phyloP scores from a whole-genome alignment of 345 rosid species.

The Pistacia integerrima region DNA sequence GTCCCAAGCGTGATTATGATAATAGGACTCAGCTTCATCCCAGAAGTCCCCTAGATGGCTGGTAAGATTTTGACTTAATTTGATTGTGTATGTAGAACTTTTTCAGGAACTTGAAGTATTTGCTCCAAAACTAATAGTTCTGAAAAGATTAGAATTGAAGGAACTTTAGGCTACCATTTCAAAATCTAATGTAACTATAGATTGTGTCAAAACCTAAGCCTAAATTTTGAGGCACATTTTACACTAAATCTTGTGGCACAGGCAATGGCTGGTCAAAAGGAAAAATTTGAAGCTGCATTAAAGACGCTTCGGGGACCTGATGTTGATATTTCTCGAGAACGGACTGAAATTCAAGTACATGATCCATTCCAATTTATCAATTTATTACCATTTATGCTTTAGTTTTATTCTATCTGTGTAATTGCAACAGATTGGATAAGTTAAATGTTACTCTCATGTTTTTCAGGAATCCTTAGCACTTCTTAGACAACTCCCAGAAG shows the following conservation, averaged over 20 bases:
- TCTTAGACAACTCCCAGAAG: slow-evolving; percentile 41
- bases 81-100: not conserved
- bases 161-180: not conserved
- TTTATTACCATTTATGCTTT: not conserved
- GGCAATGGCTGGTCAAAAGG: slow-evolving; percentile 48
- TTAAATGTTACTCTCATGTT: not conserved
- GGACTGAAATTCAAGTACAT: slow-evolving; percentile 42
- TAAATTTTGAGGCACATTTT: not conserved
- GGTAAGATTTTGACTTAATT: slow-evolving; percentile 26
- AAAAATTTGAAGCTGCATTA: slow-evolving; percentile 40
- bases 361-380: not conserved
- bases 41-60: slow-evolving; percentile 70
- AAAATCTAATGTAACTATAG: not conserved
- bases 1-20: slow-evolving; percentile 41
- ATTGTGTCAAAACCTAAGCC: not conserved
- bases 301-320: slow-evolving; percentile 45
- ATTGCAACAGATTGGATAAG: not conserved
- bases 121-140: no score
- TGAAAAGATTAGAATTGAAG: no score
- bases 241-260: slow-evolving; percentile 19
- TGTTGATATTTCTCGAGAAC: slow-evolving; percentile 43
- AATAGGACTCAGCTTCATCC: slow-evolving; percentile 46
- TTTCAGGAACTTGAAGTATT: no score
- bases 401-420: not conserved
- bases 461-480: slow-evolving; percentile 41